Conservation (phyloP, 2,329 filamentous ascomycete species). For the Coniella vitis region DNA sequence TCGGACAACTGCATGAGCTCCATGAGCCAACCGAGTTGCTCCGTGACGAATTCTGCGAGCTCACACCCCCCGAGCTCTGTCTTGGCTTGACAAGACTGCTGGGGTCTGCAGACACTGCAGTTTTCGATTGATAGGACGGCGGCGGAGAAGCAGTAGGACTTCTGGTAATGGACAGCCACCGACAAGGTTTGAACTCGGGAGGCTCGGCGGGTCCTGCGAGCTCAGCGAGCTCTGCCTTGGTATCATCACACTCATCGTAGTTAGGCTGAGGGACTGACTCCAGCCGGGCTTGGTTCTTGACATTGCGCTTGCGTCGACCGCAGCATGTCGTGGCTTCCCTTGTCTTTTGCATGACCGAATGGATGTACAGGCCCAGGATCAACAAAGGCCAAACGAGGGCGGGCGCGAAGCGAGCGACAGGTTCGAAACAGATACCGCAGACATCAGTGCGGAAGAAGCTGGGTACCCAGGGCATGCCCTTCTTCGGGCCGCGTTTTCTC, state of each 20-base stretch:
- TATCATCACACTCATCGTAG: background rate
- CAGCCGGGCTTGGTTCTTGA: background rate
- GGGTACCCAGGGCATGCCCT: background rate
- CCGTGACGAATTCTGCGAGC: background rate
- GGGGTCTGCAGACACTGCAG: too few species aligned
- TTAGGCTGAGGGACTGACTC: background rate
- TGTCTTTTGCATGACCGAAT: background rate
- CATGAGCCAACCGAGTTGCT: too few species aligned
- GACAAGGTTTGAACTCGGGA: too few species aligned
- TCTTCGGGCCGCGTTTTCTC: background rate
- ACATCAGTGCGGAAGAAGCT: background rate
- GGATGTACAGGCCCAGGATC: background rate
- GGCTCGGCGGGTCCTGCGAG: background rate
- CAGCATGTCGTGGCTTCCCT: background rate
- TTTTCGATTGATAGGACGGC: too few species aligned
- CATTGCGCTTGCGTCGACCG: background rate
- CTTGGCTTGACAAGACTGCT: too few species aligned
- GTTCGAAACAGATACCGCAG: conserved; percentile 1
- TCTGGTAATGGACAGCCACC: too few species aligned
- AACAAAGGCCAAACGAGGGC: conserved; percentile 1
- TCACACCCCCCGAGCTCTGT: too few species aligned
- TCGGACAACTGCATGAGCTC: too few species aligned
- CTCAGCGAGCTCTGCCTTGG: background rate
- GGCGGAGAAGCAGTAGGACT: too few species aligned
- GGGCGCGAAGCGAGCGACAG: background rate